Percentiles rank a stretch among this genome's conserved stretches.
Conservation (phyloP, 2,329 filamentous ascomycete species). For the Xylaria polymorpha region DNA sequence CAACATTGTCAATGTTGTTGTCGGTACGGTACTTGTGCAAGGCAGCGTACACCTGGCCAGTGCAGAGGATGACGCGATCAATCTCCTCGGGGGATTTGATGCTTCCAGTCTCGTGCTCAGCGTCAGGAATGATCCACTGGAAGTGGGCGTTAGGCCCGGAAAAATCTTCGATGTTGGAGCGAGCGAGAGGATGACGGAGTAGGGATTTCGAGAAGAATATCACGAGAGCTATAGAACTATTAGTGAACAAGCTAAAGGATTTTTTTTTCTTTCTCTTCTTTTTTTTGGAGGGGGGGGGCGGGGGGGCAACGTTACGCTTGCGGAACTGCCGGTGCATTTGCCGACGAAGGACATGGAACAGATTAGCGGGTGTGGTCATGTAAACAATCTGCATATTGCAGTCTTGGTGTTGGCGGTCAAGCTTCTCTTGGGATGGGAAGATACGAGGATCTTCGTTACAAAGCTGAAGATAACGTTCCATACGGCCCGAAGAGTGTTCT, state of each 20-base stretch:
- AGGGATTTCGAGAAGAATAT: conserved; percentile 99
- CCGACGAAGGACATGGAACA: conserved; percentile 95
- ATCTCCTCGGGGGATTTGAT: conserved; percentile 88
- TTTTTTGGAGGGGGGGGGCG: too few species aligned
- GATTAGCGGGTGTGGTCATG: conserved; percentile 94
- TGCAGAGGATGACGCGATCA: conserved; percentile 93
- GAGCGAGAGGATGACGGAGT: conserved; percentile 91
- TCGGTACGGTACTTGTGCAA: conserved; percentile 91
- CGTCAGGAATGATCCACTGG: conserved; percentile 94
- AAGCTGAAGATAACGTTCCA: conserved; percentile 97
- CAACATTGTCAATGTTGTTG: conserved; percentile 88
- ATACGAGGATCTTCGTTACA: conserved; percentile 97
- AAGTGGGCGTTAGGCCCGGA: conserved; percentile 86
- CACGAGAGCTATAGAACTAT: conserved; percentile 74
- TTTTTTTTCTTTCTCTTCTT: not conserved
- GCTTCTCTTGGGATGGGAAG: conserved; percentile 88
- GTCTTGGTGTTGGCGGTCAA: conserved; percentile 97
- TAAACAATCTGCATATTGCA: conserved; percentile 99
- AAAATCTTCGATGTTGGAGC: conserved; percentile 91
- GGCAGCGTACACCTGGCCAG: conserved; percentile 91
- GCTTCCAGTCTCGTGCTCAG: conserved; percentile 78
- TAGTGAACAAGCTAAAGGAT: conserved; percentile 37
- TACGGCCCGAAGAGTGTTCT: conserved; percentile 96
- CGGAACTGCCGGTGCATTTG: conserved; percentile 99
- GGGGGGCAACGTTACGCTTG: conserved; percentile 87